Evolutionary conservation across 495 filamentous ascomycete species (phyloP), one percentile per base, ranked within the genome.

Genomic region (Penicillium dipodomyicola): DNA sequence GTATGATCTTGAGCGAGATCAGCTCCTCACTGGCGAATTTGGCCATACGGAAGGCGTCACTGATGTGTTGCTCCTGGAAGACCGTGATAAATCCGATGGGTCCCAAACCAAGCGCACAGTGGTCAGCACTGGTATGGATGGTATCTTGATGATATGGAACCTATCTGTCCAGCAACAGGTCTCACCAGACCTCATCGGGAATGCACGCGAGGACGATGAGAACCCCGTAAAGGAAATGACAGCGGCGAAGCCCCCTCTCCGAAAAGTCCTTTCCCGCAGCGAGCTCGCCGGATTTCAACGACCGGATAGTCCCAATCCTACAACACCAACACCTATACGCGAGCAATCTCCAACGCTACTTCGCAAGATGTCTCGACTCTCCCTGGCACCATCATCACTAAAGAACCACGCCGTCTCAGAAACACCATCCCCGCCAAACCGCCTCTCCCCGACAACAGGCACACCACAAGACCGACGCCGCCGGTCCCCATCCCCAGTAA

Each of bases 11-110:
- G 85, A 87, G 44, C 80, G 81, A 40, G 93, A 92, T 14, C 67
- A 76, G 23, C 84, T 98, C 58, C 73, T 97, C 50, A 87, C 89
- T 25, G 85, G 89, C 37, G 94, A 96, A 70, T 96, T 91, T 80
- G 95, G 94, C 14, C 94, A 98, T 65, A 95, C 90, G 0, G 92
- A 96, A 65, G 88, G 91, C 41, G 86, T 97, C 41, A 94, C 90
- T 41, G 92, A 88, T 65, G 80, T 92, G 37, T 77, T 84, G n/a
- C 68, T 97, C 12, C 62, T 96, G 4, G 87, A 90, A 59, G 63
- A 59, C 22, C 58, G 61, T 12, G 74, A 74, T 4, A 71, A 79
- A 1, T 73, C 82, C 9, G 65, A 71, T 5, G 75, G 72, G 35
- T 41, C 62, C 17, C 52, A 64, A 39, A 25, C 33, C 22, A 70